These are phyloP conservation scores for Anthracocystis panici-leucophaei DNA, from an alignment of 1,284 basidiomycete species.

Conservation along the genomic window DNA sequence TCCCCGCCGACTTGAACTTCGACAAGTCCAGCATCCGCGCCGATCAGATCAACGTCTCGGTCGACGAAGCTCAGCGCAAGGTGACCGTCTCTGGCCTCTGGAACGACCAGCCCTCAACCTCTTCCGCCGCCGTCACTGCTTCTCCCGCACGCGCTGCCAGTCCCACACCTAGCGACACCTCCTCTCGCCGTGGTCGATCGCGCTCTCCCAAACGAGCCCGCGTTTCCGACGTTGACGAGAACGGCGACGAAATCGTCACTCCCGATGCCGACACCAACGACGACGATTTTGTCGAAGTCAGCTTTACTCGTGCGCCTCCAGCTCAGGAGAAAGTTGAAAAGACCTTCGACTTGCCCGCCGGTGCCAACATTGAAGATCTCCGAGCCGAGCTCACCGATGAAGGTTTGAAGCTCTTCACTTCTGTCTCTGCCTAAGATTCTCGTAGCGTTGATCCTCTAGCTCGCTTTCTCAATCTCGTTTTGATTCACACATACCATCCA, in stretches of 20 bases:
- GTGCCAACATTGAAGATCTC: slow-evolving; percentile 39
- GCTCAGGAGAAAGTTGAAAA: slow-evolving; percentile 25
- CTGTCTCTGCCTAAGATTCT: slow-evolving; percentile 27
- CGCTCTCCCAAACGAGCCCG: slow-evolving; percentile 53
- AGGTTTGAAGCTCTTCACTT: slow-evolving; percentile 49
- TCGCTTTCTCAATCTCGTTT: slow-evolving; percentile 1
- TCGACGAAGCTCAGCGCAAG: slow-evolving; percentile 43
- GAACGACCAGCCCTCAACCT: slow-evolving; percentile 23
- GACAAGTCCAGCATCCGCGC: slow-evolving; percentile 35
- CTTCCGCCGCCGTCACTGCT: neutral
- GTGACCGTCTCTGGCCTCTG: slow-evolving; percentile 54
- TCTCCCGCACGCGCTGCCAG: slow-evolving; percentile 29
- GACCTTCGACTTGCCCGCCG: slow-evolving; percentile 41
- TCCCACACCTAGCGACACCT: slow-evolving; percentile 40
- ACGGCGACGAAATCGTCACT: slow-evolving; percentile 48
- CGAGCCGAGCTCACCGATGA: slow-evolving; percentile 47
- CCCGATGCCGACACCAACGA: slow-evolving; percentile 29
- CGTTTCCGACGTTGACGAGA: slow-evolving; percentile 53
- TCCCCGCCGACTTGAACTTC: slow-evolving; percentile 22
- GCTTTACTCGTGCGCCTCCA: slow-evolving; percentile 22
- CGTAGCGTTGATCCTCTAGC: neutral
- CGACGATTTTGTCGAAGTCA: slow-evolving; percentile 51
- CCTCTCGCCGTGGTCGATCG: slow-evolving; percentile 40
- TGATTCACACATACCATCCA: slow-evolving; percentile 3
- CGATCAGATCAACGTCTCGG: slow-evolving; percentile 45